Evolutionary conservation across 2,329 filamentous ascomycete species (phyloP).

Genomic region (Fusarium tanahbumbuense): DNA sequence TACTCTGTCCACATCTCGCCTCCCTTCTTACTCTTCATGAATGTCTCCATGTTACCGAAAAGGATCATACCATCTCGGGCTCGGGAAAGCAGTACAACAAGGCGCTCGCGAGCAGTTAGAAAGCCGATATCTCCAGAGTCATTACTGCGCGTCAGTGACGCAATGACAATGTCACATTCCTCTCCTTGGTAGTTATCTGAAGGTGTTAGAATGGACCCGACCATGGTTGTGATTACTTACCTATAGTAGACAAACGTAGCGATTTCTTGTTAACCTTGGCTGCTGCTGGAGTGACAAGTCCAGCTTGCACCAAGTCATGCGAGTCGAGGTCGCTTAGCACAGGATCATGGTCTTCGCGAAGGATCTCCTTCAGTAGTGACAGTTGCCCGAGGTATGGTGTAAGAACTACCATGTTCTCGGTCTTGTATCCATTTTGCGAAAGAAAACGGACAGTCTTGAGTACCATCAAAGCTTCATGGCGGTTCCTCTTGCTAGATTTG

Average conservation of each 20-base stretch:
- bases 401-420: conserved; percentile 73
- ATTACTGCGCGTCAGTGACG: conserved; percentile 76
- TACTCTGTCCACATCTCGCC: conserved; percentile 65
- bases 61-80: conserved; percentile 75
- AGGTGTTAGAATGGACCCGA: neutral
- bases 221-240: conserved; percentile 53
- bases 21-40: conserved; percentile 63
- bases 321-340: conserved; percentile 76
- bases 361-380: conserved; percentile 62
- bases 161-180: conserved; percentile 78
- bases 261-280: conserved; percentile 62
- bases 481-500: conserved; percentile 68
- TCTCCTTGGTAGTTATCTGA: conserved; percentile 83
- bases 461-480: conserved; percentile 74
- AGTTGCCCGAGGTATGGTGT: conserved; percentile 80
- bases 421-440: conserved; percentile 76
- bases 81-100: conserved; percentile 77
- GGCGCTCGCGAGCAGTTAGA: conserved; percentile 70
- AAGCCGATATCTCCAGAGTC: conserved; percentile 74
- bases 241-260: conserved; percentile 75
- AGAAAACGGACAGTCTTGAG: conserved; percentile 74
- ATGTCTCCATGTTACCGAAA: conserved; percentile 76
- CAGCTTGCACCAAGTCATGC: conserved; percentile 68
- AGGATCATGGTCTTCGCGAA: conserved; percentile 70
- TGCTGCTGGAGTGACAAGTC: conserved; percentile 66